A percentile compares a stretch with the other conserved stretches of the same genome.
phyloP scores from a whole-genome alignment of 495 filamentous ascomycete species.

The Paragyromitra xinjiangensis region DNA sequence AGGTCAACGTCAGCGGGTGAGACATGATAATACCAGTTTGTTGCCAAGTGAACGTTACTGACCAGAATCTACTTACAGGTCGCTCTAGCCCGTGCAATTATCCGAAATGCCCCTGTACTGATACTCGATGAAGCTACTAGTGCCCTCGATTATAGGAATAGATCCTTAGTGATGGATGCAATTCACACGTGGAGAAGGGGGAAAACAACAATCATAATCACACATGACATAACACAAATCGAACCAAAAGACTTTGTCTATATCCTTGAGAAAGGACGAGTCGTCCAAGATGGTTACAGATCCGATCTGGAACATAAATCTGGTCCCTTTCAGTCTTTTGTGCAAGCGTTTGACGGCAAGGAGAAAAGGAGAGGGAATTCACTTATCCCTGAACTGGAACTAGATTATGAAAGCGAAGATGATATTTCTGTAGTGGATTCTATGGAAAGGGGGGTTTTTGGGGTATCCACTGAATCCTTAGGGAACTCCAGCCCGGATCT shows the following conservation, averaged over 20 bases:
- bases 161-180: conserved; percentile 73
- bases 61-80: conserved; percentile 31
- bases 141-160: conserved; percentile 76
- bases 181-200: conserved; percentile 77
- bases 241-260: conserved; percentile 78
- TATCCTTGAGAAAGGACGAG: conserved; percentile 73
- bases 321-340: conserved; percentile 46
- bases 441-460: not conserved
- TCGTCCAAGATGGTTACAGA: conserved; percentile 74
- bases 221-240: conserved; percentile 88
- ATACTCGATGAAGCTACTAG: conserved; percentile 91
- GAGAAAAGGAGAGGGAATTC: not conserved
- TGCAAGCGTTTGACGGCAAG: conserved; percentile 38
- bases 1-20: conserved; percentile 79
- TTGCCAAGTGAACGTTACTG: not conserved
- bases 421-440: not conserved
- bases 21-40: conserved; percentile 6
- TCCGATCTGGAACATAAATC: conserved; percentile 61
- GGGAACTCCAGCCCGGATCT: conserved; percentile 38
- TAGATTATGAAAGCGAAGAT: conserved; percentile 24
- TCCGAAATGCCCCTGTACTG: conserved; percentile 82
- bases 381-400: conserved; percentile 22
- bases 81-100: conserved; percentile 75
- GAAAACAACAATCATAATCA: conserved; percentile 90
- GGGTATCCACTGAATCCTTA: conserved; percentile 19